These are phyloP conservation scores for Naganishia liquefaciens DNA, from an alignment of 1,284 basidiomycete genomes.

Conservation along the genomic window DNA sequence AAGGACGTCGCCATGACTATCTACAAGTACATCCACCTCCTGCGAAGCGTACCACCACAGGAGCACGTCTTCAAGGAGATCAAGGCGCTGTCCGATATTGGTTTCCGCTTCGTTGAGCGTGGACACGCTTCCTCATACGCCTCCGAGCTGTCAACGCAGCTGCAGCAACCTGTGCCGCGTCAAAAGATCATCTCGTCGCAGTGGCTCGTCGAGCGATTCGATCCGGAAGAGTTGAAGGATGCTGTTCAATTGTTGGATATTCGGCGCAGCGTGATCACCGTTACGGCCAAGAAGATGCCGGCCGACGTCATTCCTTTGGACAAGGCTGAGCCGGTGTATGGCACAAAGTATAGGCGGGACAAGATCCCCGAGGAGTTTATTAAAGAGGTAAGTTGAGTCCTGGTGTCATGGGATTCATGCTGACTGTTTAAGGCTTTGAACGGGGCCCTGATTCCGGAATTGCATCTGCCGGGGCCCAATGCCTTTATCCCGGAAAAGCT, in stretches of 20 bases:
- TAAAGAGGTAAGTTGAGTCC: constrained; percentile 57
- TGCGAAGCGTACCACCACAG: constrained; percentile 68
- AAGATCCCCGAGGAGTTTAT: constrained; percentile 68
- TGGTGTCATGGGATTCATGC: constrained; percentile 29
- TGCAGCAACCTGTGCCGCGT: constrained; percentile 68
- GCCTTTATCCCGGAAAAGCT: constrained; percentile 87
- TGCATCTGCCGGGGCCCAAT: constrained; percentile 81
- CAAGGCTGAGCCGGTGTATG: constrained; percentile 77
- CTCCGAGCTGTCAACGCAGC: constrained; percentile 70
- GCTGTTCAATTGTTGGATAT: constrained; percentile 69
- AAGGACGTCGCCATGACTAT: constrained; percentile 69
- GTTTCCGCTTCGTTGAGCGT: constrained; percentile 90
- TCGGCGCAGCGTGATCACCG: constrained; percentile 55
- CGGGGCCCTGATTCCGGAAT: constrained; percentile 64
- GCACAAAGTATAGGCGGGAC: constrained; percentile 74
- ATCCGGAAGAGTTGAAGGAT: constrained; percentile 65
- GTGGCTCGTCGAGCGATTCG: constrained; percentile 75
- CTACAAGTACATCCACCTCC: constrained; percentile 85
- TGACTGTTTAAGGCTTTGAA: constrained; percentile 60
- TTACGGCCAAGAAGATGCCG: constrained; percentile 60
- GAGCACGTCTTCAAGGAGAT: constrained; percentile 78
- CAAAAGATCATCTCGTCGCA: constrained; percentile 76
- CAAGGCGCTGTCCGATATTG: constrained; percentile 69
- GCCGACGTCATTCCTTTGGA: constrained; percentile 64
- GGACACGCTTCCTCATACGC: constrained; percentile 75